Base-by-base conservation (phyloP, 179 eudicot species). In the Silene vulgaris region DNA sequence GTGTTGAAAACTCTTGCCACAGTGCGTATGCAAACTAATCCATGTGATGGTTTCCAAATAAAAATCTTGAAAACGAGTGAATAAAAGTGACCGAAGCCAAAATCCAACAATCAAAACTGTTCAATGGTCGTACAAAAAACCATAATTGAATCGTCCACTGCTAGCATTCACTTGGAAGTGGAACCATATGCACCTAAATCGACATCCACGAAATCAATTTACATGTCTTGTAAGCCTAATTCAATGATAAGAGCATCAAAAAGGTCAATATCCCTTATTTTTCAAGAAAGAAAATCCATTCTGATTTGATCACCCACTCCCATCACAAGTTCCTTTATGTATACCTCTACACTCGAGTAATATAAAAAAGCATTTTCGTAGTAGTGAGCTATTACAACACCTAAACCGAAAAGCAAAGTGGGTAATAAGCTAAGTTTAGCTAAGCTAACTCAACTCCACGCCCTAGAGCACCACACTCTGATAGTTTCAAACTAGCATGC, bases 81-180 rank as follows among this genome's bases (percentile, higher is more conserved):
- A 67, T 11, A 8, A 28, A 28, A 63, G 13, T 29, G 69, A 3
- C 26, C 16, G 16, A 40, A 37, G 54, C 52, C 50, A 9, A 35
- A 35, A 37, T 68, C 19, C 20, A 26, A 68, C 54, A 19, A 17
- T 11, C 56, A 68, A 26, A 65, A 13, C 28, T 68, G 3, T 11
- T 19, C 72, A 17, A 65, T 35, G 19, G 40, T 4, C 3, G 37
- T 13, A 65, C 40, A 26, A 29, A 11, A 64, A 64, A 67, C 19
- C 28, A 67, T 37, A 35, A 40, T 7, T 4, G 19, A 30, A 30
- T 14, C 45, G 0, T 65, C 43, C 21, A 9, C 69, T 30, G 32
- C 11, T 65, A 16, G 43, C 45, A 65, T 65, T 29, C 19, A 65
- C 69, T 65, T 37, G 52, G 52, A n/a, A 67, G 30, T 37, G 52